Conservation (phyloP, 2,329 filamentous ascomycete species). For the Cytospora paraplurivora region DNA sequence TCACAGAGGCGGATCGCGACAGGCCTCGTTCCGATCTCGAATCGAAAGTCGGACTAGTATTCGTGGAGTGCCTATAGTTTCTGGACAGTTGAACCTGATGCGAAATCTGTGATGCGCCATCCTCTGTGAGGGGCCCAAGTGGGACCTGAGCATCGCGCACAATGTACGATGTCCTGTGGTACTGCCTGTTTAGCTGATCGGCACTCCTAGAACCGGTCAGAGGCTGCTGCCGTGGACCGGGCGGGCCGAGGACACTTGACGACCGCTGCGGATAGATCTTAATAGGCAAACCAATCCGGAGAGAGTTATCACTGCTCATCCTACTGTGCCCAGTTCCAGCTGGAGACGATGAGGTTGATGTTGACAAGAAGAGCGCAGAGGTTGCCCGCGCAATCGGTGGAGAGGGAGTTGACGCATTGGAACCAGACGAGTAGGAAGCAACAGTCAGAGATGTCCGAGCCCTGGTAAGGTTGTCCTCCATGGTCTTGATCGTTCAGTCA, state of each 20-base stretch:
- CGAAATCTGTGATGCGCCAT: conserved; percentile 42
- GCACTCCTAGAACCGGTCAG: conserved; percentile 47
- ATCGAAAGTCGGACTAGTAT: conserved; percentile 51
- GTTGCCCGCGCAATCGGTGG: conserved; percentile 49
- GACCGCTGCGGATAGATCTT: conserved; percentile 56
- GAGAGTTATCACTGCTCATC: conserved; percentile 62
- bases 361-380: conserved; percentile 41
- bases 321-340: conserved; percentile 53
- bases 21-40: conserved; percentile 50
- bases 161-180: conserved; percentile 41
- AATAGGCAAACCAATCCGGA: conserved; percentile 48
- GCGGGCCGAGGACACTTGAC: conserved; percentile 63
- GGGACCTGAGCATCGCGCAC: conserved; percentile 41
- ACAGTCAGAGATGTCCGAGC: conserved; percentile 70
- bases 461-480: conserved; percentile 87
- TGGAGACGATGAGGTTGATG: conserved; percentile 33
- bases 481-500: conserved; percentile 61
- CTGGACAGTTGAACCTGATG: conserved; percentile 3
- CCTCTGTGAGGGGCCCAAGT: conserved; percentile 59
- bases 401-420: conserved; percentile 56
- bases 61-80: conserved; percentile 37
- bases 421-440: conserved; percentile 60
- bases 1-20: conserved; percentile 69
- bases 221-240: conserved; percentile 57
- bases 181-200: conserved; percentile 42